These are phyloP conservation scores for Alectoria sarmentosa DNA, from an alignment of 495 filamentous ascomycete species.

Conservation along the genomic window DNA sequence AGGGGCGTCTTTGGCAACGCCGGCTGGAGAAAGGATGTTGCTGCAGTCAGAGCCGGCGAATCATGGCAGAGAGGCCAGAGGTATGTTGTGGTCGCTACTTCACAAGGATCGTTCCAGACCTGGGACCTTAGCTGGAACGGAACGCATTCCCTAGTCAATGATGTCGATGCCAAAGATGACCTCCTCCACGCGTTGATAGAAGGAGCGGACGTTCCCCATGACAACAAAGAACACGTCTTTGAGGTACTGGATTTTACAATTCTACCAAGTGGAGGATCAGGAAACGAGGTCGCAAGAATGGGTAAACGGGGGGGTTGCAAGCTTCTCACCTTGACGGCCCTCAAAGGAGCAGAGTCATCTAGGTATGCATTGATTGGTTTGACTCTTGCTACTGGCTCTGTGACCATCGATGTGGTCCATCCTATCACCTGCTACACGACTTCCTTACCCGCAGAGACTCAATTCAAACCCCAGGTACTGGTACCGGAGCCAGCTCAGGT, in stretches of 20 bases:
- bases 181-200: constrained; percentile 27
- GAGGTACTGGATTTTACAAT: constrained; percentile 42
- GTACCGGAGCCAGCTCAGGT: constrained; percentile 68
- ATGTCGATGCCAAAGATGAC: constrained; percentile 43
- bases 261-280: constrained; percentile 23
- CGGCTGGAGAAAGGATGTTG: constrained; percentile 63
- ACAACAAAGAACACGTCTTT: constrained; percentile 21
- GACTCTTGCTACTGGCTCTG: constrained; percentile 23
- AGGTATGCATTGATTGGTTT: constrained; percentile 48
- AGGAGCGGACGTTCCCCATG: constrained; percentile 17
- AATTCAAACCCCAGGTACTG: constrained; percentile 58
- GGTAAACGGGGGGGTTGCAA: constrained; percentile 23
- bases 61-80: constrained; percentile 73
- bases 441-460: constrained; percentile 34
- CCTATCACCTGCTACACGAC: constrained; percentile 56
- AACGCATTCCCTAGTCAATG: constrained; percentile 47
- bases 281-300: constrained; percentile 28
- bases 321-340: constrained; percentile 30
- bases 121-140: constrained; percentile 88
- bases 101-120: constrained; percentile 63
- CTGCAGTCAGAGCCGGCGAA: constrained; percentile 61
- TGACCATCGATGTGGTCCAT: constrained; percentile 48
- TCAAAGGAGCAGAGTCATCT: constrained; percentile 26
- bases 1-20: constrained; percentile 61
- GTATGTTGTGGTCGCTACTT: constrained; percentile 69